Conservation (phyloP, 345 rosid species). For the Linum trigynum region DNA sequence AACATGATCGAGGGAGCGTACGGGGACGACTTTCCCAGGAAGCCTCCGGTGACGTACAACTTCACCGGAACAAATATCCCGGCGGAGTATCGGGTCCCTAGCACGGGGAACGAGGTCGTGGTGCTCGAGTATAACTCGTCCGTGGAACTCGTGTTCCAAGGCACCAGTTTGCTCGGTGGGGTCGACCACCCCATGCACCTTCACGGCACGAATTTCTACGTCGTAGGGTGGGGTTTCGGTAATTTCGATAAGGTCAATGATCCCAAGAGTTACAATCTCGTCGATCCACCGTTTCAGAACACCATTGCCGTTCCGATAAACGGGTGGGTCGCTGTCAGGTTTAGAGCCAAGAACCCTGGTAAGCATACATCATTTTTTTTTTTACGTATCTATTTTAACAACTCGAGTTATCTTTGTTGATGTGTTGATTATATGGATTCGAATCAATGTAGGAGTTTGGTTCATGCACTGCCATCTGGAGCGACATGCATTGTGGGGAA, state of each 20-base stretch:
- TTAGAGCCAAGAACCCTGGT: not conserved
- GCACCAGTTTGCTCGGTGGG: conserved; percentile 14
- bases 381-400: no score
- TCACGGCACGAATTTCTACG: conserved; percentile 31
- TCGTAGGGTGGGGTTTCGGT: conserved; percentile 22
- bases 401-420: no score
- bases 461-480: conserved; percentile 37
- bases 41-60: not conserved
- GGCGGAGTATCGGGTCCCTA: not conserved
- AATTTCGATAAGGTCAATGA: conserved; percentile 21
- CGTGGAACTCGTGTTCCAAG: conserved; percentile 29
- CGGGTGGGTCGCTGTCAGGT: not conserved
- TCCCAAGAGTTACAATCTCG: conserved; percentile 20
- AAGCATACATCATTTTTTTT: not conserved
- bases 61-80: not conserved
- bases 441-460: conserved; percentile 25
- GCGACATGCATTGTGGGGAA: conserved; percentile 31
- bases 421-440: no score
- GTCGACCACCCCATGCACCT: conserved; percentile 34
- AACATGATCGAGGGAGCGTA: not conserved
- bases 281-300: conserved; percentile 28
- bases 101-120: conserved; percentile 12
- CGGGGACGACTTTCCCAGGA: not conserved
- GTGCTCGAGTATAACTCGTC: conserved; percentile 17
- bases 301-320: conserved; percentile 6